These are phyloP conservation scores for Mariannaea sp. DNA, from an alignment of 2,329 filamentous ascomycete genomes.

Conservation along the genomic window DNA sequence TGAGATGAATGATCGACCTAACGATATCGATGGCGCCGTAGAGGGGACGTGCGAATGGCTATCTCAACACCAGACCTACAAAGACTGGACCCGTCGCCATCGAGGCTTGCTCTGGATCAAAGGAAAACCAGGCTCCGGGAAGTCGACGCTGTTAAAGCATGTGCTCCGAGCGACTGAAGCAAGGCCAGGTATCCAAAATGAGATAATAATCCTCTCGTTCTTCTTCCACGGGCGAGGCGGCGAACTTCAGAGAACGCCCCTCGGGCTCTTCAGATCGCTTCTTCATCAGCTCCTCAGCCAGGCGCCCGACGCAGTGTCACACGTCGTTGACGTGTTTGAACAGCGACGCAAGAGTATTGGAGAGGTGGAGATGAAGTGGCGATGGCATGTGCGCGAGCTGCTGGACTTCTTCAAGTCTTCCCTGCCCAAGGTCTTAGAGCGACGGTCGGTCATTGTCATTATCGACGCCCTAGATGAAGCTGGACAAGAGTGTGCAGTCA, in stretches of 20 bases:
- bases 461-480: constrained; percentile 46
- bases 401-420: constrained; percentile 23
- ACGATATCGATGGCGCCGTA: constrained; percentile 31
- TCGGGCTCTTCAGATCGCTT: constrained; percentile 22
- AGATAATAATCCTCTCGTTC: constrained; percentile 38
- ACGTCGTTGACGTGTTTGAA: constrained; percentile 29
- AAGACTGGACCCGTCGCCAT: constrained; percentile 28
- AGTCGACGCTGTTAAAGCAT: constrained; percentile 46
- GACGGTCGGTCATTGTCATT: constrained; percentile 35
- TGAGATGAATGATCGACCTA: constrained; percentile 35
- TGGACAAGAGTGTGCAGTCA: constrained; percentile 32
- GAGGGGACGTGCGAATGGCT: constrained; percentile 44
- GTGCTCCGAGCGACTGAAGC: constrained; percentile 41
- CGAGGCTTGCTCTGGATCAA: constrained; percentile 45
- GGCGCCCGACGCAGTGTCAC: constrained; percentile 23
- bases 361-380: constrained; percentile 29
- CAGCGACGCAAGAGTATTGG: constrained; percentile 12
- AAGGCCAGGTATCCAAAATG: too few relatives aligned
- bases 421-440: constrained; percentile 29
- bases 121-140: constrained; percentile 48
- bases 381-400: constrained; percentile 37
- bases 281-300: constrained; percentile 41
- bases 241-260: constrained; percentile 4
- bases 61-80: constrained; percentile 30
- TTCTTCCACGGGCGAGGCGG: constrained; percentile 39